A percentile compares a stretch with the other conserved stretches of the same genome.
phyloP scores from a whole-genome alignment of 768 basidiomycete genomes.

The Podaxis rugospora region DNA sequence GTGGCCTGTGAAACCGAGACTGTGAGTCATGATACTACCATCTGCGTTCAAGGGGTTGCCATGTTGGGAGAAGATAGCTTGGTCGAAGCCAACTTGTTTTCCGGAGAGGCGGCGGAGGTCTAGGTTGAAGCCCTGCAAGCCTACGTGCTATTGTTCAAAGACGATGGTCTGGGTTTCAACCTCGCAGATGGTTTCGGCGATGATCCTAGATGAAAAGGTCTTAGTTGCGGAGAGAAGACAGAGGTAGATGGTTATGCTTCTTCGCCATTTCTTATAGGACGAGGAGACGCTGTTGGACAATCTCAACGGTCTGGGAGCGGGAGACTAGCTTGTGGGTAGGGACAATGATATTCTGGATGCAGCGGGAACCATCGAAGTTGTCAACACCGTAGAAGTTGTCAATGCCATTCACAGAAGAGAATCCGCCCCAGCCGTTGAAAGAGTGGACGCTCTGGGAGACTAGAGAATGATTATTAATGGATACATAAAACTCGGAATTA shows the following conservation, averaged over 20 bases:
- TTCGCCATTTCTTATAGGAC: conserved; percentile 45
- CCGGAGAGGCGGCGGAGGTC: conserved; percentile 37
- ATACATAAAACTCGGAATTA: background rate
- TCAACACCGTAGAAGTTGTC: conserved; percentile 42
- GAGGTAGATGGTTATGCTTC: conserved; percentile 24
- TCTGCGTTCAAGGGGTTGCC: conserved; percentile 28
- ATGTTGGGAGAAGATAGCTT: conserved; percentile 30
- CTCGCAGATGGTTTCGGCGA: conserved; percentile 43
- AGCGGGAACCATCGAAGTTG: conserved; percentile 37
- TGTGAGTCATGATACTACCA: conserved; percentile 31
- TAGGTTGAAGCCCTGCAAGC: conserved; percentile 34
- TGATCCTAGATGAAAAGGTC: conserved; percentile 27
- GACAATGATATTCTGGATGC: conserved; percentile 25
- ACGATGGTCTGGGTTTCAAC: conserved; percentile 44
- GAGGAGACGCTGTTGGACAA: conserved; percentile 42
- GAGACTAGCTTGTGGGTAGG: conserved; percentile 35
- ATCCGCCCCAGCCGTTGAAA: conserved; percentile 36
- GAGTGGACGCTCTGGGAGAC: conserved; percentile 13
- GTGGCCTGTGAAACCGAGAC: conserved; percentile 36
- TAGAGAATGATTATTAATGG: background rate
- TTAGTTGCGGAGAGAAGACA: background rate
- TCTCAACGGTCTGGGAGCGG: conserved; percentile 29
- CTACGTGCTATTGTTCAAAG: conserved; percentile 39
- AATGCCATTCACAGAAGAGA: conserved; percentile 32
- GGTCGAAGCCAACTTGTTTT: conserved; percentile 35